Percentiles rank a stretch among this genome's conserved stretches.
Conservation (phyloP, 2,329 filamentous ascomycete species). For the Cryphonectria radicalis region DNA sequence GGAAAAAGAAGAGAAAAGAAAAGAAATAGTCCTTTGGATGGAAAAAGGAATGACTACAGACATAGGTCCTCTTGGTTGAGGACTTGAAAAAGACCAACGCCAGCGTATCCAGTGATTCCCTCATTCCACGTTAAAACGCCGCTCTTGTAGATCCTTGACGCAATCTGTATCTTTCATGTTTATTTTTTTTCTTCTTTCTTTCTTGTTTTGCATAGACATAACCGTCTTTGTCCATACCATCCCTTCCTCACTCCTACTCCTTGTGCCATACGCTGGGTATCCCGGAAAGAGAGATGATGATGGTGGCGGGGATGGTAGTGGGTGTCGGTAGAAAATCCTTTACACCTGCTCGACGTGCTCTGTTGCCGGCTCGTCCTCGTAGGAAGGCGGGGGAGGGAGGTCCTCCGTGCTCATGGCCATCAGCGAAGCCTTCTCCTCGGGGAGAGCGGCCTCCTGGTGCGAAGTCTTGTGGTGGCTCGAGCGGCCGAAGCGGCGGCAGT, state of each 20-base stretch:
- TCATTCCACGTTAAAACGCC: slow-evolving; percentile 20
- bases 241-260: background rate
- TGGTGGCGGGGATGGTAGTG: background rate
- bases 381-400: slow-evolving; percentile 36
- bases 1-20: background rate
- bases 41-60: slow-evolving; percentile 23
- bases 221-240: background rate
- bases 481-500: slow-evolving; percentile 38
- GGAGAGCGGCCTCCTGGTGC: slow-evolving; percentile 42
- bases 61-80: slow-evolving; percentile 2
- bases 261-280: background rate
- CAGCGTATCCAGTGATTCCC: slow-evolving; percentile 14
- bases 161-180: background rate
- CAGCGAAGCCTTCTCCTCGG: slow-evolving; percentile 56
- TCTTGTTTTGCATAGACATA: background rate
- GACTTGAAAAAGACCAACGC: slow-evolving; percentile 12
- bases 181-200: background rate
- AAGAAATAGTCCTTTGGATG: slow-evolving; percentile 5
- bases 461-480: slow-evolving; percentile 40
- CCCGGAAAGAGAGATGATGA: background rate
- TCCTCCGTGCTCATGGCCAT: slow-evolving; percentile 44
- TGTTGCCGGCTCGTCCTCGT: slow-evolving; percentile 31
- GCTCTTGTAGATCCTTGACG: background rate
- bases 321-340: background rate
- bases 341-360: slow-evolving; percentile 18